A percentile compares a stretch with the other conserved stretches of the same genome.
Evolutionary conservation across 1,284 basidiomycete genomes (phyloP).

Genomic region (Cutaneotrichosporon mucoides): DNA sequence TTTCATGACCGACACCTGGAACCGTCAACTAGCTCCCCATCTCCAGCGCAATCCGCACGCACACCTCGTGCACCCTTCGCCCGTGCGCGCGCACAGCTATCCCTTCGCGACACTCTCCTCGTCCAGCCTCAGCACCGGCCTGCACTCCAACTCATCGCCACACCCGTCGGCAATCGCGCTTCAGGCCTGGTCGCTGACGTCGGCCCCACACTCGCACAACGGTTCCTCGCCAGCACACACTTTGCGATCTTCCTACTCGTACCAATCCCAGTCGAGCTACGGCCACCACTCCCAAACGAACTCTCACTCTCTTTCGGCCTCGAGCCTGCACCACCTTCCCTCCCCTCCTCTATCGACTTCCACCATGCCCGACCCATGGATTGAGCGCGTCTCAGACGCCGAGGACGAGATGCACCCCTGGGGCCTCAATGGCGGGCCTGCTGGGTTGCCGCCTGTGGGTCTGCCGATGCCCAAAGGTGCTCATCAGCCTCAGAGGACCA

Average conservation of each 20-base stretch:
- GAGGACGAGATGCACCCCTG: slow-evolving; percentile 9
- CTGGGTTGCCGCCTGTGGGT: neutral
- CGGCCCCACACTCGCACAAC: neutral
- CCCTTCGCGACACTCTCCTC: slow-evolving; percentile 6
- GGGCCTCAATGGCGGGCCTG: neutral
- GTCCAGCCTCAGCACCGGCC: neutral
- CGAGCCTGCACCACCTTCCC: slow-evolving; percentile 12
- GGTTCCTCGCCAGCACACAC: neutral
- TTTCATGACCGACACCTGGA: neutral
- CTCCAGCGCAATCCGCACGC: slow-evolving; percentile 3
- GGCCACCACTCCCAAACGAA: slow-evolving; percentile 2
- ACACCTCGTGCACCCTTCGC: slow-evolving; percentile 19
- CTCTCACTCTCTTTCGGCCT: slow-evolving; percentile 2
- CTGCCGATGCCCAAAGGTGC: neutral
- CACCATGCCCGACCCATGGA: slow-evolving; percentile 19
- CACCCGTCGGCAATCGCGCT: slow-evolving; percentile 2
- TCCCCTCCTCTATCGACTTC: slow-evolving; percentile 19
- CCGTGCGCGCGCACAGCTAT: slow-evolving; percentile 21
- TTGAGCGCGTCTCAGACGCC: slow-evolving; percentile 7
- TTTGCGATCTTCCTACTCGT: slow-evolving; percentile 1
- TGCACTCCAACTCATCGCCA: neutral
- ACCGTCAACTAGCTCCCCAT: neutral
- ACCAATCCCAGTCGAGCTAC: neutral
- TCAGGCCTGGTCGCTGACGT: neutral
- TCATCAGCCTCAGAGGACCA: neutral